A percentile compares a stretch with the other conserved stretches of the same genome.
phyloP scores from a whole-genome alignment of 208 protist species.

The Trypanosoma vivax region DNA sequence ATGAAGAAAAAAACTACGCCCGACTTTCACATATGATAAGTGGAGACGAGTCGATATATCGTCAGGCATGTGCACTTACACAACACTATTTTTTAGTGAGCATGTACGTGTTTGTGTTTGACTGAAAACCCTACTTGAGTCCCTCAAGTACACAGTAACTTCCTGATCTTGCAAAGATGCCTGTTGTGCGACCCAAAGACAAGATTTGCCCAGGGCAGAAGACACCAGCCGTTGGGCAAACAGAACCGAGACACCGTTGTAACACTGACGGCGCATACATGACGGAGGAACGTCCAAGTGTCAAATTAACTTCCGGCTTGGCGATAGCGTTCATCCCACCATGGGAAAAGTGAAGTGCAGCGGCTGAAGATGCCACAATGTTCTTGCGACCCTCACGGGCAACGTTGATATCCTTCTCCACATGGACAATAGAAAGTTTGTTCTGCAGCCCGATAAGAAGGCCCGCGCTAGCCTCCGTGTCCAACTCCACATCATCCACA shows the following conservation, averaged over 20 bases:
- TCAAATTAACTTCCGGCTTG: conserved; percentile 49
- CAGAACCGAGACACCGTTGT: conserved; percentile 66
- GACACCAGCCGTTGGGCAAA: conserved; percentile 55
- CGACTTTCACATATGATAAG: too few relatives aligned
- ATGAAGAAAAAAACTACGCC: too few relatives aligned
- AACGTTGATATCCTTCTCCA: conserved; percentile 71
- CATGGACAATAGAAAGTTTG: conserved; percentile 30
- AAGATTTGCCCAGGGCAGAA: conserved; percentile 74
- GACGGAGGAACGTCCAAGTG: conserved; percentile 40
- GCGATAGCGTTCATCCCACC: conserved; percentile 68
- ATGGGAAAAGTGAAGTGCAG: conserved; percentile 80
- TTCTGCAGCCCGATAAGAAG: conserved; percentile 56
- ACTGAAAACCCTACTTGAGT: conserved; percentile 23
- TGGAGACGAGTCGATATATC: too few relatives aligned
- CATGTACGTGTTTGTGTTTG: too few relatives aligned
- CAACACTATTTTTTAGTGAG: too few relatives aligned
- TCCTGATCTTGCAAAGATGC: conserved; percentile 65
- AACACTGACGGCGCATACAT: conserved; percentile 63
- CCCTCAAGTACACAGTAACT: conserved; percentile 79
- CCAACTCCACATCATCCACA: conserved; percentile 78
- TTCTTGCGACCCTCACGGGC: conserved; percentile 61
- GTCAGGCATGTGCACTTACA: too few relatives aligned
- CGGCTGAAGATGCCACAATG: conserved; percentile 58
- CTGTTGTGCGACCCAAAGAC: conserved; percentile 35
- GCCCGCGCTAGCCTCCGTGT: conserved; percentile 65